phyloP scores from a whole-genome alignment of 2,329 filamentous ascomycete species.

The Verticillium klebahnii region DNA sequence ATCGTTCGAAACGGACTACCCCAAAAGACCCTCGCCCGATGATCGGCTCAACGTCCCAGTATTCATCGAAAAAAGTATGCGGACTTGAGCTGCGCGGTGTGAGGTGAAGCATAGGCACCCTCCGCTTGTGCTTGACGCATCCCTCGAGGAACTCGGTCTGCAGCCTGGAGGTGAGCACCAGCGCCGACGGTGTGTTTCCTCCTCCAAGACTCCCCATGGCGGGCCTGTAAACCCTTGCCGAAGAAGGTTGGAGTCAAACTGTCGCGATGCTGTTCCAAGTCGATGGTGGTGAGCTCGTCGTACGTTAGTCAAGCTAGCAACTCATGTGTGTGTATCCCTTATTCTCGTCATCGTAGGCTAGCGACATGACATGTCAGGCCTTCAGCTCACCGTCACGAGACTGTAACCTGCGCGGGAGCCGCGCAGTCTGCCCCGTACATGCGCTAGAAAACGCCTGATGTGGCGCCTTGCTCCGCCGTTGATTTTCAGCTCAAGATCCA shows the following conservation, averaged over 20 bases:
- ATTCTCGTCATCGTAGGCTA: not conserved
- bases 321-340: not conserved
- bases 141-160: not conserved
- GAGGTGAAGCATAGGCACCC: not conserved
- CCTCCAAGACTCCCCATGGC: not conserved
- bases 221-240: not conserved
- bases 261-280: too few relatives aligned
- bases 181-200: not conserved
- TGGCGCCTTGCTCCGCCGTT: not conserved
- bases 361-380: not conserved
- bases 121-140: not conserved
- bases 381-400: not conserved
- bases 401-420: not conserved
- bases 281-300: too few relatives aligned
- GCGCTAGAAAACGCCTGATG: not conserved
- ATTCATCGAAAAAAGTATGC: constrained; percentile 8
- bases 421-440: not conserved
- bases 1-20: constrained; percentile 11
- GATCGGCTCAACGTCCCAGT: constrained; percentile 7
- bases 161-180: not conserved
- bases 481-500: not conserved
- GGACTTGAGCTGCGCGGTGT: constrained; percentile 3
- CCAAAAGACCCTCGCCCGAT: constrained; percentile 14
- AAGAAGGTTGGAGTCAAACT: too few relatives aligned
- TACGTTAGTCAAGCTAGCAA: not conserved